phyloP scores from a whole-genome alignment of 768 basidiomycete genomes.

The Calvatia gigantea region DNA sequence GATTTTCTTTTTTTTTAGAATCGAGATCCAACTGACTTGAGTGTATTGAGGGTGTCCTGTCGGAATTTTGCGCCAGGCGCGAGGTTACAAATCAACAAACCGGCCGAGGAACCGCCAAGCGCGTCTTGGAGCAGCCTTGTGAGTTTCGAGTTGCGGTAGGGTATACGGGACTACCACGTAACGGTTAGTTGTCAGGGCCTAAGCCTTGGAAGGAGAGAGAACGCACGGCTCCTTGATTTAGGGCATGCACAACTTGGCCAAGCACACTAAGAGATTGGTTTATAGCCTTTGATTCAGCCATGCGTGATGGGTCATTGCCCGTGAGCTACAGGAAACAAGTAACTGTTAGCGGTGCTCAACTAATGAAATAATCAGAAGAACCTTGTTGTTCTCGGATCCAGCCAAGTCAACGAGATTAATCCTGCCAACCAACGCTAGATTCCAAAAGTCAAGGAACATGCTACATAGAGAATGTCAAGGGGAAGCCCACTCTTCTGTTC shows the following conservation, averaged over 20 bases:
- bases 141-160: slow-evolving; percentile 87
- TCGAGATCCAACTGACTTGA: slow-evolving; percentile 59
- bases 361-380: slow-evolving; percentile 16
- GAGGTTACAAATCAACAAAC: slow-evolving; percentile 82
- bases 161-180: slow-evolving; percentile 67
- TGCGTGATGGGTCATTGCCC: slow-evolving; percentile 82
- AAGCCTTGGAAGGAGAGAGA: slow-evolving; percentile 1
- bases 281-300: slow-evolving; percentile 87
- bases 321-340: slow-evolving; percentile 46
- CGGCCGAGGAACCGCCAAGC: slow-evolving; percentile 76
- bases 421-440: slow-evolving; percentile 63
- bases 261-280: slow-evolving; percentile 87
- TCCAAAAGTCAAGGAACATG: not conserved
- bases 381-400: slow-evolving; percentile 90
- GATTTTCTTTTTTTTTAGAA: not conserved
- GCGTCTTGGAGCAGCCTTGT: slow-evolving; percentile 90
- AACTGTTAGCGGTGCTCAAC: not conserved
- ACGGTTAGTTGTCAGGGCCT: not conserved
- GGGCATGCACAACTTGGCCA: slow-evolving; percentile 83
- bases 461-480: not conserved
- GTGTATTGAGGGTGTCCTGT: slow-evolving; percentile 85
- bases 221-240: slow-evolving; percentile 69
- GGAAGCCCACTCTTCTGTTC: slow-evolving; percentile 48
- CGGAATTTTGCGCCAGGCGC: slow-evolving; percentile 80
- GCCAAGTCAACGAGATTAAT: slow-evolving; percentile 88